These are phyloP conservation scores for Plasmodium vinckei DNA, from an alignment of 169 alveolate species.

Conservation along the genomic window DNA sequence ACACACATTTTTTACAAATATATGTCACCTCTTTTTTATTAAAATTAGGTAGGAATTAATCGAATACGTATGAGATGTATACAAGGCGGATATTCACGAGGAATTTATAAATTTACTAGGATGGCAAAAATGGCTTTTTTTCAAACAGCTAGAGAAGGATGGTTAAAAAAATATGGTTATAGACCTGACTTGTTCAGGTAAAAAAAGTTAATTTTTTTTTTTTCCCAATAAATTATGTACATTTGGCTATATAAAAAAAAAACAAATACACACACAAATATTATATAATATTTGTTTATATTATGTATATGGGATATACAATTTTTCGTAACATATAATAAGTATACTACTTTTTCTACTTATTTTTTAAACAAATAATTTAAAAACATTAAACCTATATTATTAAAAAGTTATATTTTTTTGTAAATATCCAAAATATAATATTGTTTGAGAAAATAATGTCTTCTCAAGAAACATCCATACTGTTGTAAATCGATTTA, in stretches of 20 bases:
- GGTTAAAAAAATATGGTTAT: constrained; percentile 88
- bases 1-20: neutral
- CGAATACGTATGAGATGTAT: constrained; percentile 88
- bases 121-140: constrained; percentile 89
- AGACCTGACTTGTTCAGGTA: constrained; percentile 86
- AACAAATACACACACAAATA: neutral
- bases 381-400: too few species aligned
- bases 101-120: constrained; percentile 87
- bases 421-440: too few species aligned
- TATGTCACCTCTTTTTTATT: neutral
- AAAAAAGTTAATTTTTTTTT: constrained; percentile 1
- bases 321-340: too few species aligned
- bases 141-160: constrained; percentile 90
- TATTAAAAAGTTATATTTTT: too few species aligned
- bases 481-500: too few species aligned
- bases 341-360: too few species aligned
- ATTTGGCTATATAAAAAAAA: neutral
- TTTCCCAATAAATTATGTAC: constrained; percentile 1
- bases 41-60: constrained; percentile 80
- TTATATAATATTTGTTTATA: too few species aligned
- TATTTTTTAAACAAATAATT: too few species aligned
- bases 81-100: constrained; percentile 87
- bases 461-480: too few species aligned
- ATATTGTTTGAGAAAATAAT: too few species aligned
- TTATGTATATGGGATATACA: too few species aligned